Evolutionary conservation across 2,329 filamentous ascomycete genomes (phyloP).

Genomic region (Cytospora piceae): DNA sequence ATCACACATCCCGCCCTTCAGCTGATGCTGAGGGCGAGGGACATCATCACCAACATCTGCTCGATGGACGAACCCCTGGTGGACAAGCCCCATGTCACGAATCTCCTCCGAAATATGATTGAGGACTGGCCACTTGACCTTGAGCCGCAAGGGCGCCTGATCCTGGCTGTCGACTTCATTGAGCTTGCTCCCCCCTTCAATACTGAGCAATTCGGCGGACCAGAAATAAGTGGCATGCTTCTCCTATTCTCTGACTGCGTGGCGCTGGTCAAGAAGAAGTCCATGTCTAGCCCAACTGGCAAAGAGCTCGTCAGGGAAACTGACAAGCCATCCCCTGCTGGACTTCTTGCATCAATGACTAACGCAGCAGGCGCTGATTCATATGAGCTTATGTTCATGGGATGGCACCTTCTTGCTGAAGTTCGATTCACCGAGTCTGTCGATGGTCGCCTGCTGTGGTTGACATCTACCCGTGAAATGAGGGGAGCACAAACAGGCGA

Average conservation of each 20-base stretch:
- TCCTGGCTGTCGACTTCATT: conserved; percentile 78
- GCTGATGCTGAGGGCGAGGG: conserved; percentile 82
- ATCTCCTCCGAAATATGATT: conserved; percentile 75
- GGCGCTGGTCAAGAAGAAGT: conserved; percentile 73
- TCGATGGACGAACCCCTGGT: conserved; percentile 76
- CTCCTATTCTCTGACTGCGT: conserved; percentile 84
- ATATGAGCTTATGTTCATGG: conserved; percentile 75
- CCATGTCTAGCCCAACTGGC: conserved; percentile 66
- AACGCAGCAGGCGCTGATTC: conserved; percentile 63
- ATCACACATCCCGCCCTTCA: conserved; percentile 84
- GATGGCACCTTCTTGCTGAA: conserved; percentile 70
- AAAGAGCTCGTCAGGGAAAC: conserved; percentile 82
- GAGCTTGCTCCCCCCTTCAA: conserved; percentile 75
- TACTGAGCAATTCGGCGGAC: conserved; percentile 44
- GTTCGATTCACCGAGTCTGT: conserved; percentile 74
- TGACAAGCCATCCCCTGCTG: conserved; percentile 74
- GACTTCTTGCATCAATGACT: conserved; percentile 65
- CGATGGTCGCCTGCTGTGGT: conserved; percentile 67
- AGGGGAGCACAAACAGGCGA: conserved; percentile 56
- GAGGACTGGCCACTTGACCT: conserved; percentile 76
- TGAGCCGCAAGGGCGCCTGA: conserved; percentile 75
- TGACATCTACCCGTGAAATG: conserved; percentile 67
- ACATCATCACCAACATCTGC: conserved; percentile 95
- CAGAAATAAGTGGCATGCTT: conserved; percentile 68
- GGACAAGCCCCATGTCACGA: conserved; percentile 74